phyloP scores from a whole-genome alignment of 768 basidiomycete species.

The Phylloporus sp. region DNA sequence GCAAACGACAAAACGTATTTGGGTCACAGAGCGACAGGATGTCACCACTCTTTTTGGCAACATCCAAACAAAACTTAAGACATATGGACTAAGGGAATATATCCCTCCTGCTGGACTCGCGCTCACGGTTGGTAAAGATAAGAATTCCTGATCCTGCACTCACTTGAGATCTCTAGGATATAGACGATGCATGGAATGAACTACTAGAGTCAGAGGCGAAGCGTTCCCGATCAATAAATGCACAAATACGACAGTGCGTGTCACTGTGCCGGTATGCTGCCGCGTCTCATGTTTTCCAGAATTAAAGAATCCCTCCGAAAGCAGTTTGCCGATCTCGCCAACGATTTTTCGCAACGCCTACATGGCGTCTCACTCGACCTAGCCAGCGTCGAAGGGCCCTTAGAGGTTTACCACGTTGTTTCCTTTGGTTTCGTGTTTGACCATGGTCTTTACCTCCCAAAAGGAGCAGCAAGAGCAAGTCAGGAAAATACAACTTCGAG shows the following conservation, averaged over 20 bases:
- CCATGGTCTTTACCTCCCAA: background rate
- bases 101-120: slow-evolving; percentile 70
- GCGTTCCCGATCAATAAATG: slow-evolving; percentile 80
- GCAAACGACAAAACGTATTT: slow-evolving; percentile 75
- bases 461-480: slow-evolving; percentile 76
- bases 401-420: slow-evolving; percentile 52
- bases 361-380: slow-evolving; percentile 67
- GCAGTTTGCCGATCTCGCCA: slow-evolving; percentile 73
- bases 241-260: slow-evolving; percentile 80
- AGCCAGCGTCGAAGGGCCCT: slow-evolving; percentile 67
- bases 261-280: background rate
- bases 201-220: slow-evolving; percentile 72
- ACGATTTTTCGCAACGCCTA: slow-evolving; percentile 68
- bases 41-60: slow-evolving; percentile 85
- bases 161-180: slow-evolving; percentile 41
- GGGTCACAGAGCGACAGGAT: slow-evolving; percentile 90
- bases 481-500: slow-evolving; percentile 57
- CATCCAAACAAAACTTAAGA: slow-evolving; percentile 89
- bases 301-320: slow-evolving; percentile 80
- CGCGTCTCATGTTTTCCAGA: slow-evolving; percentile 36
- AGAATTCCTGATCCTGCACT: slow-evolving; percentile 1
- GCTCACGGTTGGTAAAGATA: slow-evolving; percentile 41
- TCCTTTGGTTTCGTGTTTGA: slow-evolving; percentile 8
- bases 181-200: slow-evolving; percentile 74
- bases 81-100: slow-evolving; percentile 84